Evolutionary conservation across 2,329 filamentous ascomycete species (phyloP), one percentile per base, ranked within the genome.

Genomic region (Ophiocordyceps sinensis): DNA sequence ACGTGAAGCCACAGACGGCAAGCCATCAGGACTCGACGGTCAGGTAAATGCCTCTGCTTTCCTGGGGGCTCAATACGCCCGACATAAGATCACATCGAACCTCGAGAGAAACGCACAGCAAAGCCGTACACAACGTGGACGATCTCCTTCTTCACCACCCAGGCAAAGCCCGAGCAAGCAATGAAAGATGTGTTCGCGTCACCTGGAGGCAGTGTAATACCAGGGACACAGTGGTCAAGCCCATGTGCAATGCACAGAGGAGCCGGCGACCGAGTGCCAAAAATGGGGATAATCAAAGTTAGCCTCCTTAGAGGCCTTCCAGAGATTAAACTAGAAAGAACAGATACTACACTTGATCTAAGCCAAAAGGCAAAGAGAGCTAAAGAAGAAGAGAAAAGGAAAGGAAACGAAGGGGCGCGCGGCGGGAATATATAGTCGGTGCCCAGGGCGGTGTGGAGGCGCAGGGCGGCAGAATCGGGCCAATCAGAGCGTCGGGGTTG

Each of bases 261-360:
- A 60, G 50, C 54, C 55, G 47, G 40, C 51, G 55, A 58, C 35
- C 36, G 36, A 21, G 39, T 50, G 5, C 32, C 59, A 63, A 63
- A 63, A 63, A 88, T 85, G 73, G 71, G 79, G 77, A 76, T 85
- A 87, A 88, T 85, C 79, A 77, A 69, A 70, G 73, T 74, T 75
- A 70, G 70, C 68, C 68, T 70, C 77, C 71, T 12, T 83, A 75
- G 77, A 71, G 69, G 70, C 72, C 73, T 86, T 84, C 82, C 82
- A 88, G 82, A 82, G 79, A 86, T 87, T 87, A 88, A 87, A 86
- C 83, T 88, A 79, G 85, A 83, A 86, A 87, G 82, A 88, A 87
- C 82, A 85, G 81, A 85, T 86, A 86, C 82, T 86, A 85, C 80
- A 86, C 80, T 85, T 86, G 82, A 86, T 86, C 82, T 85, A 83